A percentile compares a stretch with the other conserved stretches of the same genome.
Conservation (phyloP, 1,284 basidiomycete genomes). For the Trichosporon inkin region DNA sequence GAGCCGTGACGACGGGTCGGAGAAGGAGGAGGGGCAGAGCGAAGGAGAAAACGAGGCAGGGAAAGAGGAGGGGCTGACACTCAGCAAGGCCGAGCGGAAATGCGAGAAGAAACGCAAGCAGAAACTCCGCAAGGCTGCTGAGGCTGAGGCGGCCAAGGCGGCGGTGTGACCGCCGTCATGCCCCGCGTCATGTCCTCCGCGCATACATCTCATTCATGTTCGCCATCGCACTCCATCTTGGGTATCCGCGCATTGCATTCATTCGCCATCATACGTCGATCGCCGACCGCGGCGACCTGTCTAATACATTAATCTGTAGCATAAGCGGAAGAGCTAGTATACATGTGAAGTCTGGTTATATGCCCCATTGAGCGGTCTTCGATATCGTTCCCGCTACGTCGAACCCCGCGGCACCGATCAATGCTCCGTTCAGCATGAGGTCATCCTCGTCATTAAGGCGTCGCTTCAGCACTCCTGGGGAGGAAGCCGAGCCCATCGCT, state of each 20-base stretch:
- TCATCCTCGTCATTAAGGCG: not conserved
- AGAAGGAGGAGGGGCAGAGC: not conserved
- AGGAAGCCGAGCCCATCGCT: not conserved
- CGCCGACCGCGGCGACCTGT: too few relatives aligned
- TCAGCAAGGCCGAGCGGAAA: slow-evolving; percentile 25
- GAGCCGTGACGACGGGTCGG: not conserved
- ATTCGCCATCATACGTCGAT: not conserved
- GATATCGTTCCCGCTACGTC: not conserved
- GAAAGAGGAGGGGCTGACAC: not conserved
- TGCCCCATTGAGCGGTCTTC: not conserved
- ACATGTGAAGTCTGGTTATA: not conserved
- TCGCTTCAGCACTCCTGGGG: not conserved
- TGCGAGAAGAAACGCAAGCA: slow-evolving; percentile 23
- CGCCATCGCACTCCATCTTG: not conserved
- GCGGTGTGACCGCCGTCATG: not conserved
- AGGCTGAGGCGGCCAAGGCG: slow-evolving; percentile 8
- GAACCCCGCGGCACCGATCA: not conserved
- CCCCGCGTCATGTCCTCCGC: not conserved
- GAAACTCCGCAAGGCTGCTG: slow-evolving; percentile 25
- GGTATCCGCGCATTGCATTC: not conserved
- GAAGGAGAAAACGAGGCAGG: slow-evolving; percentile 7
- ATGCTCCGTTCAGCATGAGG: not conserved
- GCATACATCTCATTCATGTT: not conserved
- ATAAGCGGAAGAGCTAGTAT: not conserved
- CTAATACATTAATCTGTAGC: not conserved